Evolutionary conservation across 352 stramenopile genomes (phyloP).

Genomic region (Phytophthora colocasiae): DNA sequence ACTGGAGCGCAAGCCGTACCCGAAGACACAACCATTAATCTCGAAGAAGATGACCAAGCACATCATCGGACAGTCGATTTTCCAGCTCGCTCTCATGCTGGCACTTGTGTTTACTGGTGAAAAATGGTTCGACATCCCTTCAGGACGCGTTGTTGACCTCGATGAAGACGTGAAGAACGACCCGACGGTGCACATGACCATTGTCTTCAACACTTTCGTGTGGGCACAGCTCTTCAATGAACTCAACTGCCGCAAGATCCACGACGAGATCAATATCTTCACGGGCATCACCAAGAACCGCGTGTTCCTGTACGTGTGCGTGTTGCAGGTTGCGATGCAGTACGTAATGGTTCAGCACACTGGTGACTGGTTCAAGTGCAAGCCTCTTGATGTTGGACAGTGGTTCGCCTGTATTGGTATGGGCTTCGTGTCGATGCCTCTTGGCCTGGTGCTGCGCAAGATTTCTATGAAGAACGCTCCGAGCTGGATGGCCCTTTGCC

Average conservation of each 20-base stretch:
- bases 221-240: constrained; percentile 94
- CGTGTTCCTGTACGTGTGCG: constrained; percentile 93
- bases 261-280: constrained; percentile 97
- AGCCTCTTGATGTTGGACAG: constrained; percentile 47
- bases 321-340: constrained; percentile 92
- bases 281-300: constrained; percentile 90
- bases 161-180: constrained; percentile 55
- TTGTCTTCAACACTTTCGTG: constrained; percentile 98
- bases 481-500: constrained; percentile 64
- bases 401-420: constrained; percentile 71
- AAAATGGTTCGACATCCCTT: constrained; percentile 57
- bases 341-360: constrained; percentile 96
- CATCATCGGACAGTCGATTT: constrained; percentile 92
- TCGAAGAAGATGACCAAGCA: constrained; percentile 95
- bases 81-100: constrained; percentile 91
- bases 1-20: constrained; percentile 92
- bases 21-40: constrained; percentile 90
- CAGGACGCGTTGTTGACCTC: constrained; percentile 46
- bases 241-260: constrained; percentile 83
- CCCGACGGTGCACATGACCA: constrained; percentile 93
- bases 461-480: constrained; percentile 67
- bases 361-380: constrained; percentile 72
- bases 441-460: constrained; percentile 63
- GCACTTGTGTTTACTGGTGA: constrained; percentile 81
- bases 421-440: constrained; percentile 54